Base-by-base conservation (phyloP, 2,329 filamentous ascomycete genomes). In the Cryphonectria naterciae region DNA sequence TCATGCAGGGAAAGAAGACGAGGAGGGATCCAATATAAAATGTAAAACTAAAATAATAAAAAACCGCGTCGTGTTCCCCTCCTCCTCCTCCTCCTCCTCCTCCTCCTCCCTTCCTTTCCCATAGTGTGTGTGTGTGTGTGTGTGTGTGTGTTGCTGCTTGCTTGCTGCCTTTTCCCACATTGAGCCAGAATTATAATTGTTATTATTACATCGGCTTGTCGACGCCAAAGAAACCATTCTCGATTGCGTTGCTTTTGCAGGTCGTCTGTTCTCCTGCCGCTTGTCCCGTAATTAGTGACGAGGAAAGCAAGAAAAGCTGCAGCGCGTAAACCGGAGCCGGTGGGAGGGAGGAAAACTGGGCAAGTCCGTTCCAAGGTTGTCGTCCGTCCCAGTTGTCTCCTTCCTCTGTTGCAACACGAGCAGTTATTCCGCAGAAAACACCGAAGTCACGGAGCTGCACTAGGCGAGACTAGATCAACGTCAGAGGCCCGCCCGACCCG, bases 401-500 rank as follows among this genome's bases (percentile, higher is more conserved):
- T 10, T 49, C 22, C 8, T 49, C 46, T 49, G 46, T 49, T n/a
- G 19, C 46, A 49, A n/a, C 46, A 49, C 46, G 32, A 49, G 35
- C 25, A 64, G 15, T 64, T 64, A 28, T 64, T 43, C 61, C 61
- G 61, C 61, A 46, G 37, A 64, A 43, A 43, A 46, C 11, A 46
- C 43, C 17, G 46, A 54, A 65, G 19, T 25, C 56, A 49, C 68
- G n/a, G 41, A 67, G 68, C 64, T 65, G 52, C 39, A 66, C n/a
- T n/a, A 43, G 39, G 54, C 52, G 52, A 67, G 37, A 17, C 56
- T 62, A 58, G 41, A 62, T 67, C 61, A 64, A 43, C 61, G 39
- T 43, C 39, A 46, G 10, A 22, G 35, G 35, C 35, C 58, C 58
- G 17, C 58, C 39, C 61, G 19, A 28, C 39, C 35, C 61, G 61